Base-by-base conservation (phyloP, 2,329 filamentous ascomycete species). In the Biscogniauxia marginata region DNA sequence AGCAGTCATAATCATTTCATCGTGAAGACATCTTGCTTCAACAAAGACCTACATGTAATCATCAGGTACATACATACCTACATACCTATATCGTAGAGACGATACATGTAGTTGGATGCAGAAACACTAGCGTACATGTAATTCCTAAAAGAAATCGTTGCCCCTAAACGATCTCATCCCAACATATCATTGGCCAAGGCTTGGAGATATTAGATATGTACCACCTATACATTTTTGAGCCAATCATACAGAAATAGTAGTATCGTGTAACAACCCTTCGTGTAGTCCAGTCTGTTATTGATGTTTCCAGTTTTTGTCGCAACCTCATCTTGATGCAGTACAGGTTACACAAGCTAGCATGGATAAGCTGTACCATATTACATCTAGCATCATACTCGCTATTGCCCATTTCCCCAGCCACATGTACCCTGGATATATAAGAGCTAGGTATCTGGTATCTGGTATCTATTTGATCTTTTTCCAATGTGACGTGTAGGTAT, bases 31-130 rank as follows among this genome's bases (percentile, higher is more conserved):
- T n/a, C n/a, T n/a, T n/a, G n/a, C n/a, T n/a, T n/a, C n/a, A n/a
- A n/a, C n/a, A n/a, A n/a, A n/a, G n/a, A n/a, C n/a, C n/a, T n/a
- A n/a, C n/a, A n/a, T n/a, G n/a, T n/a, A n/a, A n/a, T n/a, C n/a
- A n/a, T n/a, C n/a, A n/a, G n/a, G n/a, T 24, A 53, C n/a, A 6
- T 46, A 25, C 48, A 11, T 23, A 18, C 7, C 46, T 48, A 48
- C 20, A 5, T n/a, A 46, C 44, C 39, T 50, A 50, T 34, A 23
- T 55, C 58, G 58, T 60, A 49, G 50, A 52, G 58, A 55, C 46
- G 16, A 24, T 53, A 50, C 24, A 50, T 39, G 24, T 44, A 49
- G 51, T 30, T 44, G 20, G 48, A 49, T 48, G 49, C 44, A 19
- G 47, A 21, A 50, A 45, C 51, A 51, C n/a, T n/a, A n/a, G n/a